phyloP scores from a whole-genome alignment of 2,329 filamentous ascomycete species.

The Alternaria sp. region DNA sequence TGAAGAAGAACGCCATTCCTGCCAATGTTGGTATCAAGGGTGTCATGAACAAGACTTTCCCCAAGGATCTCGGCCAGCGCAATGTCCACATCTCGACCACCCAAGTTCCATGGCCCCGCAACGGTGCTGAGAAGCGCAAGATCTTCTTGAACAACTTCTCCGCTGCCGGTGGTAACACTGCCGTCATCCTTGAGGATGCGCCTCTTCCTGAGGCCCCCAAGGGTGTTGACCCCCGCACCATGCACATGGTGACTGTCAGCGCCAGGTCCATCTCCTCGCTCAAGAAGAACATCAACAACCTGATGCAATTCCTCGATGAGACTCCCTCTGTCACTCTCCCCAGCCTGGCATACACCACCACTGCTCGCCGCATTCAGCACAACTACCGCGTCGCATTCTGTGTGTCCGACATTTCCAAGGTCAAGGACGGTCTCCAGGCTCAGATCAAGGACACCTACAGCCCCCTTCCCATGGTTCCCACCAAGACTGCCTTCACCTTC shows the following conservation, averaged over 20 bases:
- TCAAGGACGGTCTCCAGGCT: slow-evolving; percentile 53
- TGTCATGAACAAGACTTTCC: slow-evolving; percentile 62
- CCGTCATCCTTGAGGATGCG: slow-evolving; percentile 59
- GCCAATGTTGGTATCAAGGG: slow-evolving; percentile 63
- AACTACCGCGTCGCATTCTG: slow-evolving; percentile 59
- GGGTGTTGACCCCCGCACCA: slow-evolving; percentile 53
- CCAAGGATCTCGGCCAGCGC: slow-evolving; percentile 58
- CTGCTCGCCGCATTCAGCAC: slow-evolving; percentile 60
- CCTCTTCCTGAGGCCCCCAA: slow-evolving; percentile 52
- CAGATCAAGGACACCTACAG: slow-evolving; percentile 59
- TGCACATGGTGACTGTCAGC: slow-evolving; percentile 57
- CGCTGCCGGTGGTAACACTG: slow-evolving; percentile 61
- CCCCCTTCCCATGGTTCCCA: slow-evolving; percentile 60
- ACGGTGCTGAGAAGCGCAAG: slow-evolving; percentile 56
- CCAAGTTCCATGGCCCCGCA: slow-evolving; percentile 54
- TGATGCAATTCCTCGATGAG: slow-evolving; percentile 55
- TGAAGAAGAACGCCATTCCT: slow-evolving; percentile 61
- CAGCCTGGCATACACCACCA: slow-evolving; percentile 60
- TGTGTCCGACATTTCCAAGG: slow-evolving; percentile 55
- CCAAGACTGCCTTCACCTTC: slow-evolving; percentile 60
- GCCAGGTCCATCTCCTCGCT: slow-evolving; percentile 59
- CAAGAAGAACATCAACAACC: slow-evolving; percentile 58
- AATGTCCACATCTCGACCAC: slow-evolving; percentile 60
- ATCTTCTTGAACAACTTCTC: slow-evolving; percentile 62
- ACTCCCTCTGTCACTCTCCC: slow-evolving; percentile 55